Percentiles rank a stretch among this genome's conserved stretches.
Conservation (phyloP, 2,329 filamentous ascomycete genomes). For the Volutella citrinella region DNA sequence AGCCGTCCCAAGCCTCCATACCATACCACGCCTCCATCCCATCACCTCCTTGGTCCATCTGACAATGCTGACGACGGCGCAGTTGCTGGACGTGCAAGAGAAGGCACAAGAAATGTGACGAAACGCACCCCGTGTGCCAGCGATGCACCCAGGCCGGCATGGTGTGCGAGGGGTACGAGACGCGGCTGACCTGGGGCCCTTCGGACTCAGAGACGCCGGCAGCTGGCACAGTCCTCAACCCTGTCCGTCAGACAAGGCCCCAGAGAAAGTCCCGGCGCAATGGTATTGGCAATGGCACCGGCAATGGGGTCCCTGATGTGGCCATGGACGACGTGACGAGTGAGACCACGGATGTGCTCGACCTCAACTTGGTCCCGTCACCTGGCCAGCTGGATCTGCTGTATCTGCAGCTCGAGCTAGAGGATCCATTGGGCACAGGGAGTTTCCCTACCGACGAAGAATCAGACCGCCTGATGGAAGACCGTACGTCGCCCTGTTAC, state of each 20-base stretch:
- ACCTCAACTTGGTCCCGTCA: too few relatives aligned
- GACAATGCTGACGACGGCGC: too few relatives aligned
- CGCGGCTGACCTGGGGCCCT: conserved; percentile 11
- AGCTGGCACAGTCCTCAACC: conserved; percentile 8
- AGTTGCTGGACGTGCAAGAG: conserved; percentile 16
- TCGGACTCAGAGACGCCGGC: conserved; percentile 1
- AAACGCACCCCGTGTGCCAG: conserved; percentile 8
- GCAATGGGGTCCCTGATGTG: too few relatives aligned
- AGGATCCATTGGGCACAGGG: background rate
- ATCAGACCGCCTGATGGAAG: conserved; percentile 1
- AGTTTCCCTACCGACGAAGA: background rate
- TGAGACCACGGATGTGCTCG: too few relatives aligned
- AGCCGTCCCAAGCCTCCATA: too few relatives aligned
- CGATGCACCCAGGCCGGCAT: conserved; percentile 11
- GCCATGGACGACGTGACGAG: too few relatives aligned
- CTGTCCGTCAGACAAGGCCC: conserved; percentile 1
- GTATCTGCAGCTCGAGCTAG: background rate
- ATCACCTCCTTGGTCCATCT: too few relatives aligned
- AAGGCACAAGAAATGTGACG: conserved; percentile 15
- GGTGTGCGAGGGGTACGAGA: conserved; percentile 12
- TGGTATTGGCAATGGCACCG: background rate
- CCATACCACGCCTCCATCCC: background rate
- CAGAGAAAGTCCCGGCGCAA: background rate
- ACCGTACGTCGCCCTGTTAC: background rate
- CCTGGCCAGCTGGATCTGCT: conserved; percentile 1